Evolutionary conservation across 352 stramenopile genomes (phyloP).

Genomic region (Pythium inflatum): DNA sequence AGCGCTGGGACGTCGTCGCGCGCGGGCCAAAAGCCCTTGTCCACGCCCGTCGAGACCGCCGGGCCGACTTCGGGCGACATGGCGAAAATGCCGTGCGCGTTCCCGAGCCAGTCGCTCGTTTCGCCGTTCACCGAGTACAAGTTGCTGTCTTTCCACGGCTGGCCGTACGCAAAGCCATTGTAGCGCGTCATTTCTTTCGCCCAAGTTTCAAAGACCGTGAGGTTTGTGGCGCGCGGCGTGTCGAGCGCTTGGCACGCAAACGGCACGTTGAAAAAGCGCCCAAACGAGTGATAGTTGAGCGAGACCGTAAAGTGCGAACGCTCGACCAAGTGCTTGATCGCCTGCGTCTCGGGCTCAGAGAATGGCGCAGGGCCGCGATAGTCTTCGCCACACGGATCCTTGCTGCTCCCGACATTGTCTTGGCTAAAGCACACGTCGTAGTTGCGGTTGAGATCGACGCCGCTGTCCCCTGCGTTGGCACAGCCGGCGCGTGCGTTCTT

Average conservation of each 20-base stretch:
- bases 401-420: conserved; percentile 69
- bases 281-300: conserved; percentile 88
- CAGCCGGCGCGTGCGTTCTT: conserved; percentile 60
- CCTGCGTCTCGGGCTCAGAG: conserved; percentile 81
- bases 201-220: conserved; percentile 52
- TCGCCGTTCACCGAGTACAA: conserved; percentile 88
- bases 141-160: conserved; percentile 84
- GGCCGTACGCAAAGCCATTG: conserved; percentile 77
- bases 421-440: conserved; percentile 80
- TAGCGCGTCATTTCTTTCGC: conserved; percentile 73
- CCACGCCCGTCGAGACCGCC: conserved; percentile 42
- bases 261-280: conserved; percentile 81
- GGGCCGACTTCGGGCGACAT: conserved; percentile 87
- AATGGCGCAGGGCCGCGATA: conserved; percentile 70
- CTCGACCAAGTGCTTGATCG: conserved; percentile 73
- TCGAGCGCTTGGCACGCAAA: conserved; percentile 79
- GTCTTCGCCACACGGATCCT: conserved; percentile 70
- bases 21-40: conserved; percentile 72
- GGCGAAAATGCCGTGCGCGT: conserved; percentile 74
- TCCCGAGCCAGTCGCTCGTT: conserved; percentile 89
- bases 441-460: conserved; percentile 86
- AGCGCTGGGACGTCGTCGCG: conserved; percentile 56
- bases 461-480: conserved; percentile 38
- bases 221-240: conserved; percentile 36
- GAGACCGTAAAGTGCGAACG: conserved; percentile 60